Evolutionary conservation across 2,329 filamentous ascomycete genomes (phyloP).

Genomic region (Aspergillus phoenicis): DNA sequence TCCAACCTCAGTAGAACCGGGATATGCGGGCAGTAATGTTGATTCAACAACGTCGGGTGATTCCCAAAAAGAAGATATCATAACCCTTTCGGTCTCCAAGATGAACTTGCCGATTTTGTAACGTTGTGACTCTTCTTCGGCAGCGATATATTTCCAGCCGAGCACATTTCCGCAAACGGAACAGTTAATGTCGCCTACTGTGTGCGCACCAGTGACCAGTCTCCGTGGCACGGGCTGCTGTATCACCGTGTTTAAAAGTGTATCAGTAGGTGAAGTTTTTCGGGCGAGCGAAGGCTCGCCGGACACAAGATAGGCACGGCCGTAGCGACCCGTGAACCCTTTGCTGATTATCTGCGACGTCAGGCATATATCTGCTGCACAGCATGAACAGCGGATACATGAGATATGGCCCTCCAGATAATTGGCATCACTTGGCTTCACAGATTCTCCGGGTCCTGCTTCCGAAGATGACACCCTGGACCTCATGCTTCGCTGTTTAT

Average conservation of each 20-base stretch:
- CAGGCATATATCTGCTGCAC: conserved; percentile 61
- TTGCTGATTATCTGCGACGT: conserved; percentile 64
- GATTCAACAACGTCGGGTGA: conserved; percentile 22
- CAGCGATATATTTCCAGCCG: conserved; percentile 67
- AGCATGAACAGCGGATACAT: conserved; percentile 61
- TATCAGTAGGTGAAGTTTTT: conserved; percentile 34
- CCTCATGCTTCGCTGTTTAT: conserved; percentile 25
- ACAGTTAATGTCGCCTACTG: conserved; percentile 63
- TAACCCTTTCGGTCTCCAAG: conserved; percentile 61
- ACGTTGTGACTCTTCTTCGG: conserved; percentile 62
- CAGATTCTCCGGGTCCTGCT: background rate
- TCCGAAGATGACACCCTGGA: conserved; percentile 9
- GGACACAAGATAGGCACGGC: conserved; percentile 64
- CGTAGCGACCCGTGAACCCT: conserved; percentile 66
- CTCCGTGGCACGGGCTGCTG: conserved; percentile 60
- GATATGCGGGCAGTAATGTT: background rate
- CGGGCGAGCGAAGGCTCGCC: conserved; percentile 41
- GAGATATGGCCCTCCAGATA: conserved; percentile 54
- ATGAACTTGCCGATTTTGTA: conserved; percentile 72
- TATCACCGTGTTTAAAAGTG: conserved; percentile 61
- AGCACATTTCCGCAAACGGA: conserved; percentile 58
- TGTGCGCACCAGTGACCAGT: conserved; percentile 65
- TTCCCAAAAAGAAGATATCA: conserved; percentile 57
- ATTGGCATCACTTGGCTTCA: conserved; percentile 23
- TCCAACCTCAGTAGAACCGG: conserved; percentile 6